Evolutionary conservation across 768 basidiomycete genomes (phyloP), one percentile per base, ranked within the genome.

Genomic region (Holtermanniella nyarrowii): DNA sequence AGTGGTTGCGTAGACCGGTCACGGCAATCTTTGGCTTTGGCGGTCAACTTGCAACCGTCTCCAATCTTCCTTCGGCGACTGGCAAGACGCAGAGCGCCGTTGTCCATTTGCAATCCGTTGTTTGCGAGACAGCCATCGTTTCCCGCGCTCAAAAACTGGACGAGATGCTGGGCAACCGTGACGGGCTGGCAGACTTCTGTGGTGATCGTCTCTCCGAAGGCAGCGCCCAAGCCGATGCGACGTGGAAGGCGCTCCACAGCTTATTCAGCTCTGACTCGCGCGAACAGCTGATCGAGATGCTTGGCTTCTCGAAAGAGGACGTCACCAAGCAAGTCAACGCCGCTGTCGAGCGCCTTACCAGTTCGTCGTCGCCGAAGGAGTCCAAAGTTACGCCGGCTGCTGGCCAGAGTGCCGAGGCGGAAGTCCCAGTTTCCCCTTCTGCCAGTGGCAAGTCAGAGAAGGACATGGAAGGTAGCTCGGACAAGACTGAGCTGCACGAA

Each of bases 221-320:
- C 31, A 77, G 84, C 58, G 77, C 51, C 37, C 62, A 31, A 48
- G 54, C 50, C 3, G 56, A 55, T 2, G 60, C 68, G 21, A 79
- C 81, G 5, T 95, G 90, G 90, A 89, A 84, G 66, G 88, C 89
- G 0, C 71, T 96, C n/a, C 59, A 64, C 23, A 64, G 65, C 22
- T 75, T 97, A 22, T 96, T 95, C 79, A 81, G 81, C 58, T 83
- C 88, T 0, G 80, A 91, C 67, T 89, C 88, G 7, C 76, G 88
- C 49, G 86, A 91, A 23, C 89, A 96, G 71, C 76, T 97, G 4
- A 83, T 97, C 45, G 84, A 83, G 1, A 73, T 96, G 1, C 78
- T 99, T 13, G 93, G 91, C 0, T 96, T 91, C 71, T 91, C 88
- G 2, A 91, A 93, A 71, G 79, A 78, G 10, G 88, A 91, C 57